Conservation (phyloP, 257 asterid species). For the Capsicum chinense region DNA sequence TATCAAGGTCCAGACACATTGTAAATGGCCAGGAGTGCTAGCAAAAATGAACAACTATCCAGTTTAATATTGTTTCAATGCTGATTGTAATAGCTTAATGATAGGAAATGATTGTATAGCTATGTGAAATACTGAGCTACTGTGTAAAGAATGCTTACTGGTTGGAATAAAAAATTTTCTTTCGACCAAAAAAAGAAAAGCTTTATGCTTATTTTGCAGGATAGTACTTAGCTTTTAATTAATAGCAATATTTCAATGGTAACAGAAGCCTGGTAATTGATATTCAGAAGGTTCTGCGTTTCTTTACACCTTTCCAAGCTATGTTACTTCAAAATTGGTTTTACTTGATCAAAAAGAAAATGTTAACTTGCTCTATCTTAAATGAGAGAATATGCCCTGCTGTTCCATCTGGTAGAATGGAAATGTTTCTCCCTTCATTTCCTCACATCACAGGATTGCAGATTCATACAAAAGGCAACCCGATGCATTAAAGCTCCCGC, state of each 20-base stretch:
- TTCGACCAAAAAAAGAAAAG: background rate
- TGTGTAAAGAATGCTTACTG: too few species aligned
- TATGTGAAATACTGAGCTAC: too few species aligned
- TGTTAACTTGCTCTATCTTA: constrained; percentile 4
- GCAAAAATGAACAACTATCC: too few species aligned
- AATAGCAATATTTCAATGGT: background rate
- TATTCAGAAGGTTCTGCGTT: constrained; percentile 23
- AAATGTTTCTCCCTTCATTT: background rate
- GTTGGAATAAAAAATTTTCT: too few species aligned
- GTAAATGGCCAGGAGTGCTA: too few species aligned
- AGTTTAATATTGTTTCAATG: too few species aligned
- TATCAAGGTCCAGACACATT: too few species aligned
- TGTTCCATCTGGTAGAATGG: constrained; percentile 19
- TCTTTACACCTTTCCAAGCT: background rate
- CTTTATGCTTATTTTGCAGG: background rate
- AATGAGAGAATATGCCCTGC: constrained; percentile 6
- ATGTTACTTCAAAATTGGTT: constrained; percentile 1
- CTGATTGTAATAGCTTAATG: too few species aligned
- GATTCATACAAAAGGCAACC: background rate
- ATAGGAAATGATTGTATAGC: too few species aligned
- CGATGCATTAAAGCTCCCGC: too few species aligned
- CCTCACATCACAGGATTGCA: background rate
- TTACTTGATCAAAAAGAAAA: background rate
- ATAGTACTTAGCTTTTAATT: background rate
- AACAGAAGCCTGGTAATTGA: background rate